phyloP scores from a whole-genome alignment of 345 rosid genomes.

The Ricinus communis region DNA sequence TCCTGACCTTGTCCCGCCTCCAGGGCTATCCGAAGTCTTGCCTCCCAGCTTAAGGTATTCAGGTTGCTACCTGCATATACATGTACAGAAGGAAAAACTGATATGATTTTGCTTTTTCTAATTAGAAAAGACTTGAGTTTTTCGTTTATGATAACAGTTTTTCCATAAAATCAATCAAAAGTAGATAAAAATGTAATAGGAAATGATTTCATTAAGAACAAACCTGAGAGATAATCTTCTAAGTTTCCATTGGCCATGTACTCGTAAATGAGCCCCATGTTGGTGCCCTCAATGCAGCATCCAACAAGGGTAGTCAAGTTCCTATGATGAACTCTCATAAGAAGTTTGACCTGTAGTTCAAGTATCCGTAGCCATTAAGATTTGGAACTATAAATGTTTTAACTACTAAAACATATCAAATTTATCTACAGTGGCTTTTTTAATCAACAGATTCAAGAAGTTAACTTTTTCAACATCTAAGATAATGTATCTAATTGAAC shows the following conservation, averaged over 20 bases:
- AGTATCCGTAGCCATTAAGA: too few relatives aligned
- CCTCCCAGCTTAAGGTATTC: constrained; percentile 47
- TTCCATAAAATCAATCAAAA: too few relatives aligned
- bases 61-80: constrained; percentile 26
- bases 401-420: too few relatives aligned
- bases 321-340: constrained; percentile 45
- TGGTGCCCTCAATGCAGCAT: constrained; percentile 40
- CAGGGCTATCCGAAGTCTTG: constrained; percentile 49
- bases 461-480: too few relatives aligned
- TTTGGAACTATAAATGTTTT: too few relatives aligned
- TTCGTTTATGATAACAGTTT: too few relatives aligned
- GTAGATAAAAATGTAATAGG: not conserved
- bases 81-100: too few relatives aligned
- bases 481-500: too few relatives aligned
- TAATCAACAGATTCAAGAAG: too few relatives aligned
- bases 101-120: too few relatives aligned
- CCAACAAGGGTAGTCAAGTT: constrained; percentile 42
- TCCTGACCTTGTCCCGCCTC: constrained; percentile 62
- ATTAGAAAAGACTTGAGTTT: too few relatives aligned
- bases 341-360: constrained; percentile 38
- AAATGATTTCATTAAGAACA: not conserved
- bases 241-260: constrained; percentile 47
- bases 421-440: too few relatives aligned
- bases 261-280: constrained; percentile 44
- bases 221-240: constrained; percentile 32